Conservation (phyloP, 2,329 filamentous ascomycete species). For the Microsporum audouinii region DNA sequence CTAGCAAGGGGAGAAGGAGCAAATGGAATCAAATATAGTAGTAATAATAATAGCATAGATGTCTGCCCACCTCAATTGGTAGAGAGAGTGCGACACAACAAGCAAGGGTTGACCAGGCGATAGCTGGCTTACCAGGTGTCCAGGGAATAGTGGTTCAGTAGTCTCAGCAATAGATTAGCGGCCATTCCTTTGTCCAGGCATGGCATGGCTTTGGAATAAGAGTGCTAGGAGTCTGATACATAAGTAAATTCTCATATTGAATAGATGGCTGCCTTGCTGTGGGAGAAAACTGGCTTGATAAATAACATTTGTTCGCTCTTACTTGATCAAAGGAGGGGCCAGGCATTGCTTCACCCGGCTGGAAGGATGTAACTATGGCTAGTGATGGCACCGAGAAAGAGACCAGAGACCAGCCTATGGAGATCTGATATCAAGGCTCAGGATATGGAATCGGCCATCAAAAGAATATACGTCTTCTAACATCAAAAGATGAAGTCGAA, state of each 20-base stretch:
- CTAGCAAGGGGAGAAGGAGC: neutral
- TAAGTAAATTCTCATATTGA: neutral
- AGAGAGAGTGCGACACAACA: neutral
- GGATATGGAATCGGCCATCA: neutral
- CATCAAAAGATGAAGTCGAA: conserved; percentile 1
- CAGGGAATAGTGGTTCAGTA: neutral
- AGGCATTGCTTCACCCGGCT: neutral
- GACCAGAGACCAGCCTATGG: neutral
- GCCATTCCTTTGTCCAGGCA: neutral
- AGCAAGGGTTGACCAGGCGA: neutral
- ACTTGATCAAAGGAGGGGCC: conserved; percentile 1
- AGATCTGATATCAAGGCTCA: neutral
- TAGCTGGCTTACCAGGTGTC: neutral
- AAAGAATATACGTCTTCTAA: neutral
- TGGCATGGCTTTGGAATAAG: neutral
- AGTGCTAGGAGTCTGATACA: neutral
- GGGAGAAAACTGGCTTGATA: neutral
- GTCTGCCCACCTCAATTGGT: neutral
- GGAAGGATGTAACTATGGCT: neutral
- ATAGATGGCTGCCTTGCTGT: neutral
- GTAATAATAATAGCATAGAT: neutral
- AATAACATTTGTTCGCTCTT: neutral
- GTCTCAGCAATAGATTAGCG: neutral
- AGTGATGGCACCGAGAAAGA: neutral
- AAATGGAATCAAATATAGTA: neutral